phyloP scores from a whole-genome alignment of 2,329 filamentous ascomycete genomes.

The Aureobasidium sp. region DNA sequence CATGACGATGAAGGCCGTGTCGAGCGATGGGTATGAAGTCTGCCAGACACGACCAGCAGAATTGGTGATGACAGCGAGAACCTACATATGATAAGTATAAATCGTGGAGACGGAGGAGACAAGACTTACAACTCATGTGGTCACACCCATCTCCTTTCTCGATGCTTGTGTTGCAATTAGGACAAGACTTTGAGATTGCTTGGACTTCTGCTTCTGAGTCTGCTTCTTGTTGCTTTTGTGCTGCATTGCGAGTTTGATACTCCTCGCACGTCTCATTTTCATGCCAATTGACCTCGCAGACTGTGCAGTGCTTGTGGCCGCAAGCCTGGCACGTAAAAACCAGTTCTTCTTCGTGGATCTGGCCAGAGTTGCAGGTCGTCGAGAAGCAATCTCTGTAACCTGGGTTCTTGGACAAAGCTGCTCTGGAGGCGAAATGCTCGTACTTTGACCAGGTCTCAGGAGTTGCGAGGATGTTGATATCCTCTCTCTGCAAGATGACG shows the following conservation, averaged over 20 bases:
- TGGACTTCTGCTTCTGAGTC: background rate
- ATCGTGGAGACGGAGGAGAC: background rate
- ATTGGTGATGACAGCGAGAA: background rate
- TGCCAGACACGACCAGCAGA: background rate
- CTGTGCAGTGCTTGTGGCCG: conserved; percentile 22
- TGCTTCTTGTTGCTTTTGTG: background rate
- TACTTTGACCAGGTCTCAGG: background rate
- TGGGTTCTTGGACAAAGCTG: background rate
- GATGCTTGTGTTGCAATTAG: background rate
- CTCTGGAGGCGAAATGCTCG: background rate
- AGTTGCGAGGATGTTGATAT: background rate
- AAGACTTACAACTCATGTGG: background rate
- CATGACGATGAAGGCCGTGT: background rate
- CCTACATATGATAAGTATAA: background rate
- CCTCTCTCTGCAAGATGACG: background rate
- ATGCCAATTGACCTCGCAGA: conserved; percentile 24
- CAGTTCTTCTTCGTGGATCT: conserved; percentile 17
- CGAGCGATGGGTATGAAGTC: background rate
- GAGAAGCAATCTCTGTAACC: background rate
- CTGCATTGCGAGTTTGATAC: background rate
- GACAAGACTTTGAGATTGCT: background rate
- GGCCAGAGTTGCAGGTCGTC: conserved; percentile 13
- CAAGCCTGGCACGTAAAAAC: conserved; percentile 23
- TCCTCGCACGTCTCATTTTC: conserved; percentile 21
- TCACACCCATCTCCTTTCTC: background rate